Evolutionary conservation across 805 yeast species (phyloP), one percentile per base, ranked within the genome.

Genomic region (Sporopachydermia quercuum): DNA sequence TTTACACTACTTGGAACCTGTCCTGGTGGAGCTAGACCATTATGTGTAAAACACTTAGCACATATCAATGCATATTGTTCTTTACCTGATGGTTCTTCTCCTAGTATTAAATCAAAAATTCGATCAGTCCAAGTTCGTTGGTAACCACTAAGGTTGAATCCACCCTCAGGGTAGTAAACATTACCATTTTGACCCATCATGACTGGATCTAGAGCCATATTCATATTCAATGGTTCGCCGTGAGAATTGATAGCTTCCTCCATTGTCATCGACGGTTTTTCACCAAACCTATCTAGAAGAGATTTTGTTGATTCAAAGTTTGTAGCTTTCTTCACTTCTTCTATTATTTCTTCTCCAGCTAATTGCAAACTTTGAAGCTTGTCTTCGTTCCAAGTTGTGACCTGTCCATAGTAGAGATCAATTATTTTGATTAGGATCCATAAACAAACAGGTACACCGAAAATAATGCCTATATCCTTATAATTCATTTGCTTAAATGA

Each of bases 1-100:
- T 55, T 58, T 5, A 80, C 73, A 3, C 55, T 50, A 2, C 47
- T 49, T 0, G 89, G 78, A 2, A 53, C 44, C 43, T 67, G 59
- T 4, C 79, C 78, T 2, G 82, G 85, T 3, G 85, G 82, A 0
- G 93, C 93, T 36, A 83, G 63, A 1, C 94, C 94, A 51, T 84
- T 83, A 56, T 83, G 93, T 14, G 63, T 64, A 16, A 56, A 60
- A 51, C 94, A 83, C n/a, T 64, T 58, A 15, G 51, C 46, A 53
- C 94, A 83, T 13, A 83, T 78, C 47, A 83, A 63, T 0, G 94
- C 94, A 52, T 66, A 79, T 36, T 93, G 57, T 42, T 61, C 61
- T 36, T 72, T 71, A 37, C 73, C 62, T 37, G 70, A 56, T 49
- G 80, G 89, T 55, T 76, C 83, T 39, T 70, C 71, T 15, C 86